A percentile compares a stretch with the other conserved stretches of the same genome.
phyloP scores from a whole-genome alignment of 148 eudicot species.

The Chenopodium suecicum region DNA sequence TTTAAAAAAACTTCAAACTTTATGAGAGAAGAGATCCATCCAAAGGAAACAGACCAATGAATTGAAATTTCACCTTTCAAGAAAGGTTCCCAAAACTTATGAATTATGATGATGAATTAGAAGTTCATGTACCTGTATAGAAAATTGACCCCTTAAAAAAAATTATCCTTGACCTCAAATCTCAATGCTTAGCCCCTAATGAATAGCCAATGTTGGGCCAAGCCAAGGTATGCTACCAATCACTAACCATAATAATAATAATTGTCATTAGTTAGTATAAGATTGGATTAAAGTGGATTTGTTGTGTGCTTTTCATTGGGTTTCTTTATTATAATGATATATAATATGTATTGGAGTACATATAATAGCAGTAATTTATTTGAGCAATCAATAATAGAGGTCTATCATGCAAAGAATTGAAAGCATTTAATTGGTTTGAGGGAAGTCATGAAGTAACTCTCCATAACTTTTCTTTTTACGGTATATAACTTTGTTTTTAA shows the following conservation, averaged over 20 bases:
- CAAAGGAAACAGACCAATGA: constrained; percentile 2
- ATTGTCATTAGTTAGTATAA: neutral
- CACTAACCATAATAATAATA: neutral
- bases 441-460: neutral
- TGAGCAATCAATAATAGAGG: constrained; percentile 9
- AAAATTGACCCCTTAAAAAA: neutral
- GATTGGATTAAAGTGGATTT: neutral
- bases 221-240: constrained; percentile 12
- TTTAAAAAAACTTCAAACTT: neutral
- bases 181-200: neutral
- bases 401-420: neutral
- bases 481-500: neutral
- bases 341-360: neutral
- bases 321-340: neutral
- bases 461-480: neutral
- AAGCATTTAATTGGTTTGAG: constrained; percentile 6
- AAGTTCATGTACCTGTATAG: neutral
- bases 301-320: constrained; percentile 1
- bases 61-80: constrained; percentile 1
- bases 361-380: neutral
- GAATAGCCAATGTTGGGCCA: neutral
- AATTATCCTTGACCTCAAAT: neutral
- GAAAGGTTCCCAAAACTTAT: neutral
- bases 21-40: neutral
- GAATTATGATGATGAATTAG: neutral